Evolutionary conservation across 495 filamentous ascomycete genomes (phyloP).

Genomic region (Podospora pseudopauciseta): DNA sequence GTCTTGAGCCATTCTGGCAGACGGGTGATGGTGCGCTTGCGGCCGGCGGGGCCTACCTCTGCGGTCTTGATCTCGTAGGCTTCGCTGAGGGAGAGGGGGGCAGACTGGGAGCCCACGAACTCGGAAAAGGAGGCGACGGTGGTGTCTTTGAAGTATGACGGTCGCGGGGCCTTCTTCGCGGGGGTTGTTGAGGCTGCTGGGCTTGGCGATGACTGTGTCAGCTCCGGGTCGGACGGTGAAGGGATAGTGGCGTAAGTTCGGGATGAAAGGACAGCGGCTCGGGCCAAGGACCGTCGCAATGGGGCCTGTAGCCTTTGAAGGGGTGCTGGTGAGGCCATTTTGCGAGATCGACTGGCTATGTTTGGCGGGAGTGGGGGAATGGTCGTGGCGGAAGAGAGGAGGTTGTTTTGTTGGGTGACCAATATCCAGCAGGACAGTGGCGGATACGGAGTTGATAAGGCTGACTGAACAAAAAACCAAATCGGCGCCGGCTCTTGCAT

Average conservation of each 20-base stretch:
- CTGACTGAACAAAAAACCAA: slow-evolving; percentile 9
- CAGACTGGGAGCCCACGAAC: slow-evolving; percentile 57
- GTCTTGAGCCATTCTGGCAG: slow-evolving; percentile 96
- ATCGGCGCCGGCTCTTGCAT: slow-evolving; percentile 7
- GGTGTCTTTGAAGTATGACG: slow-evolving; percentile 80
- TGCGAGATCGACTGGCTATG: slow-evolving; percentile 5
- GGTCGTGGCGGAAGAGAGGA: slow-evolving; percentile 2
- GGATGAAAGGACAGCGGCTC: slow-evolving; percentile 20
- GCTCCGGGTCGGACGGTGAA: slow-evolving; percentile 20
- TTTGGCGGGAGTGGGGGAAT: background rate
- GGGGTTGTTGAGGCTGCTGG: slow-evolving; percentile 12
- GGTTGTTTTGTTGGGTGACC: slow-evolving; percentile 3
- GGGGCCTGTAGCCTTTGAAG: slow-evolving; percentile 34
- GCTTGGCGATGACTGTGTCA: slow-evolving; percentile 11
- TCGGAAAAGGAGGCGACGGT: slow-evolving; percentile 80
- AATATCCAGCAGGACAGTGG: background rate
- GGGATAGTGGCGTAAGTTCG: slow-evolving; percentile 35
- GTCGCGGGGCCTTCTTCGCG: slow-evolving; percentile 36
- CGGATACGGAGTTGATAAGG: slow-evolving; percentile 12
- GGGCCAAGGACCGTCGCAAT: slow-evolving; percentile 30
- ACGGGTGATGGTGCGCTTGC: slow-evolving; percentile 82
- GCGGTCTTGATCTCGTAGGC: slow-evolving; percentile 70
- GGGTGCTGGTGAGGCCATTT: slow-evolving; percentile 31
- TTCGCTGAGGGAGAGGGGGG: slow-evolving; percentile 49
- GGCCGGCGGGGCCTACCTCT: slow-evolving; percentile 75